Conservation (phyloP, 2,329 filamentous ascomycete species). For the Lachnellula cervina region DNA sequence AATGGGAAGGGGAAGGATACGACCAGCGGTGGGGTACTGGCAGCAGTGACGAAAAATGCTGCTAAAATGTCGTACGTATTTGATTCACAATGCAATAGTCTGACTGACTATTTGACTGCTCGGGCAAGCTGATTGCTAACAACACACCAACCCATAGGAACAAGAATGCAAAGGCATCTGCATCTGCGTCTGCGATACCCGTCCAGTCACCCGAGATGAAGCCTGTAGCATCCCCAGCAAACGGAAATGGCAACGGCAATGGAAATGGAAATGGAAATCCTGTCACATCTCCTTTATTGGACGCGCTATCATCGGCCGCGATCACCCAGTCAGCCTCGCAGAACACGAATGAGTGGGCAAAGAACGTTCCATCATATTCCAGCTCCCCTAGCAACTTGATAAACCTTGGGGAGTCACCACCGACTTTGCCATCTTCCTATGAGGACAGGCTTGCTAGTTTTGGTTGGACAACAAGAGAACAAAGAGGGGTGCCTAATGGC, state of each 20-base stretch:
- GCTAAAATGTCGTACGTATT: conserved; percentile 28
- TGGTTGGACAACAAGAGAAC: conserved; percentile 29
- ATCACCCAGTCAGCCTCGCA: conserved; percentile 24
- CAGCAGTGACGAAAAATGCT: conserved; percentile 31
- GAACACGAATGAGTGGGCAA: conserved; percentile 41
- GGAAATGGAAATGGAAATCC: conserved; percentile 12
- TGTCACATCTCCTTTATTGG: conserved; percentile 27
- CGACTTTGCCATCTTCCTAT: conserved; percentile 32
- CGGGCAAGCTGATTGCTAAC: neutral
- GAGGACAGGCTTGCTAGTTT: conserved; percentile 27
- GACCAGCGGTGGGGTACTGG: conserved; percentile 23
- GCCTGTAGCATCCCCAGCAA: conserved; percentile 18
- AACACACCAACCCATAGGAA: conserved; percentile 16
- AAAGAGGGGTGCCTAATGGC: conserved; percentile 22
- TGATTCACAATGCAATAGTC: neutral
- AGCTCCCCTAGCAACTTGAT: conserved; percentile 38
- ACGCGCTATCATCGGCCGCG: conserved; percentile 28
- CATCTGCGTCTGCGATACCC: conserved; percentile 13
- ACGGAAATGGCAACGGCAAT: conserved; percentile 12
- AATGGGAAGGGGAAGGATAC: conserved; percentile 32
- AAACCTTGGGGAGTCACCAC: conserved; percentile 41
- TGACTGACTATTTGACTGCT: neutral
- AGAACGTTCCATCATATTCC: conserved; percentile 38
- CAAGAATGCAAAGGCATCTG: conserved; percentile 21
- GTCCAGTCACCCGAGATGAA: conserved; percentile 27